Evolutionary conservation across 2,329 filamentous ascomycete species (phyloP), one percentile per base, ranked within the genome.

Genomic region (Pestalotiopsis sp.): DNA sequence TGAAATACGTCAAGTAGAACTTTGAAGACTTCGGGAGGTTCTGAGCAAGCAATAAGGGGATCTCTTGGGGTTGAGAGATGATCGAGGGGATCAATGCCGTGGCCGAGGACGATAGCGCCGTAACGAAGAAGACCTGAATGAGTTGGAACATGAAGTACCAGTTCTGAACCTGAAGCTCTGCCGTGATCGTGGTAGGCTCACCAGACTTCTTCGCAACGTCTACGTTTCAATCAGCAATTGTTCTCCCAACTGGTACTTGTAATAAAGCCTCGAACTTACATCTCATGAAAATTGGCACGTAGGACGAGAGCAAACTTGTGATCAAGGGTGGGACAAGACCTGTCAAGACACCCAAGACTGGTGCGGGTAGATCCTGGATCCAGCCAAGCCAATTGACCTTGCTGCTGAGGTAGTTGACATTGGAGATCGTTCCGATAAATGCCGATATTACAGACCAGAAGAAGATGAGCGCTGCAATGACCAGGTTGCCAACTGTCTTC

Each of bases 371-470:
- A 25, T 90, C 80, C 58, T 89, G 84, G 70, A 98, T 89, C 84
- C 94, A 98, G 1, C 79, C 77, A 38, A 98, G 84, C 80, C 91
- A 97, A 1, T 87, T 86, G 27, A 95, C 83, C 11, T 79, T 81
- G 68, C 88, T 86, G 40, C 87, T 82, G 1, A 98, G 83, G 65
- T 88, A 92, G 71, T 90, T 85, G 73, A 98, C 89, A 78, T 98
- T 97, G 56, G 94, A 96, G 69, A 98, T 89, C 11, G 91, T 80
- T 81, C 94, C 95, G 49, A 98, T 92, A 62, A 95, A 85, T 11
- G 92, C 93, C 9, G 97, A 87, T 1, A 89, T 89, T 61, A 91
- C 84, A 11, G 89, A 90, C 89, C 96, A 99, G 84, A 98, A 98
- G 72, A 97, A 84, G 76, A 98, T 92, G 64, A 93, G 84, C 4